Percentiles rank a stretch among this genome's conserved stretches.
Evolutionary conservation across 208 protist genomes (phyloP).

Genomic region (Phytomonas sp.): DNA sequence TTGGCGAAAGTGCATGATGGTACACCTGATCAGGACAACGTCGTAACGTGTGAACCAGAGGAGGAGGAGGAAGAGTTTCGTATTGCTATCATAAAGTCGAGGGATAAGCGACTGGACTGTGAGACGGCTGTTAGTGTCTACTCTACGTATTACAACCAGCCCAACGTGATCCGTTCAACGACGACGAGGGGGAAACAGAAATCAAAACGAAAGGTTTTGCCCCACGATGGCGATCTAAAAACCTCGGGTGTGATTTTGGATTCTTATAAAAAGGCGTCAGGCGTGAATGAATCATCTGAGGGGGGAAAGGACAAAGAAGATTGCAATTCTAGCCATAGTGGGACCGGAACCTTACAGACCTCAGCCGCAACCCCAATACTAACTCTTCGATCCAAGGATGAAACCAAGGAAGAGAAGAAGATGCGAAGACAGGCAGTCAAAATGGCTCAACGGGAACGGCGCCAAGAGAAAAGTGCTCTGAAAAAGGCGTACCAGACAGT

Average conservation of each 20-base stretch:
- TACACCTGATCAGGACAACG: background rate
- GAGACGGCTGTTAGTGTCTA: constrained; percentile 73
- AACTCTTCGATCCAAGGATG: constrained; percentile 35
- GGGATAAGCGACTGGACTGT: constrained; percentile 57
- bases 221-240: background rate
- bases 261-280: background rate
- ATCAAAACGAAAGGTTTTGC: background rate
- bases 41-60: constrained; percentile 5
- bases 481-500: constrained; percentile 71
- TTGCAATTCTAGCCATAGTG: constrained; percentile 6
- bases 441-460: constrained; percentile 54
- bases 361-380: background rate
- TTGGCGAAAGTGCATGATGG: background rate
- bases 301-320: constrained; percentile 8
- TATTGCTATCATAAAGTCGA: constrained; percentile 29
- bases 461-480: constrained; percentile 68
- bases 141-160: constrained; percentile 86
- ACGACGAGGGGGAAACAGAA: constrained; percentile 6
- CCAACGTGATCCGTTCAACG: constrained; percentile 71
- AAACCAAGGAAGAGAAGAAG: constrained; percentile 84
- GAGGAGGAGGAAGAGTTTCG: constrained; percentile 41
- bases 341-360: background rate
- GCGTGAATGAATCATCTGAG: background rate
- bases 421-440: constrained; percentile 73
- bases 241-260: background rate